Conservation (phyloP, 345 rosid species). For the Aquilaria sinensis region DNA sequence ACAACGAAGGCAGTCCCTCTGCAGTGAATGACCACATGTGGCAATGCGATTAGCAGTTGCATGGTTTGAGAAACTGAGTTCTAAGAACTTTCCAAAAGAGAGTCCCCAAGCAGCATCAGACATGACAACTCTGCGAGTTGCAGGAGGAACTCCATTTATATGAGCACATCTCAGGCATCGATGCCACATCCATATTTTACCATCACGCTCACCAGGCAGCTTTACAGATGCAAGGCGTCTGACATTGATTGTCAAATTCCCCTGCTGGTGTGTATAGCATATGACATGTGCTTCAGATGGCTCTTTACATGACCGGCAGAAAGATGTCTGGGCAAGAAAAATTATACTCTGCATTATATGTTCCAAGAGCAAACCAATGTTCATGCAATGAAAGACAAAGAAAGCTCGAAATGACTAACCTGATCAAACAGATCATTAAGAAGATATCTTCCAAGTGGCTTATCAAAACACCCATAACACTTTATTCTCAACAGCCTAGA, state of each 20-base stretch:
- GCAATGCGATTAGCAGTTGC: conserved; percentile 98
- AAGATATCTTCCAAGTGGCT: conserved; percentile 90
- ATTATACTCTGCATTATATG: too few relatives aligned
- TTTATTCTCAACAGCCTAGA: conserved; percentile 86
- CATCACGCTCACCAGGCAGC: conserved; percentile 90
- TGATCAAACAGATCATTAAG: conserved; percentile 79
- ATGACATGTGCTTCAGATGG: conserved; percentile 82
- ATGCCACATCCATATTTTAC: conserved; percentile 99
- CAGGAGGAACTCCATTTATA: conserved; percentile 88
- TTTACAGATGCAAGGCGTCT: conserved; percentile 55
- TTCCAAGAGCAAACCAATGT: too few relatives aligned
- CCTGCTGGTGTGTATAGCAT: conserved; percentile 94
- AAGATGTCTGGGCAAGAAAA: conserved; percentile 32
- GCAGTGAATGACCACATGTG: conserved; percentile 96
- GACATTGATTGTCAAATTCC: conserved; percentile 88
- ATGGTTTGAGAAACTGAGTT: conserved; percentile 94
- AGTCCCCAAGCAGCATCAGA: conserved; percentile 99
- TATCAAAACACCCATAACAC: conserved; percentile 92
- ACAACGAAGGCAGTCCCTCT: conserved; percentile 93
- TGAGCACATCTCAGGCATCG: conserved; percentile 89
- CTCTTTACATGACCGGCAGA: conserved; percentile 70
- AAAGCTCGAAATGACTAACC: conserved; percentile 32
- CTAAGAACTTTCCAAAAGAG: conserved; percentile 96
- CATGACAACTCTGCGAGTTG: conserved; percentile 93
- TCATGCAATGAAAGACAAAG: conserved; percentile 5